A percentile compares a stretch with the other conserved stretches of the same genome.
These are phyloP conservation scores for Violaceomyces palustris DNA, from an alignment of 1,284 basidiomycete species.

Conservation along the genomic window DNA sequence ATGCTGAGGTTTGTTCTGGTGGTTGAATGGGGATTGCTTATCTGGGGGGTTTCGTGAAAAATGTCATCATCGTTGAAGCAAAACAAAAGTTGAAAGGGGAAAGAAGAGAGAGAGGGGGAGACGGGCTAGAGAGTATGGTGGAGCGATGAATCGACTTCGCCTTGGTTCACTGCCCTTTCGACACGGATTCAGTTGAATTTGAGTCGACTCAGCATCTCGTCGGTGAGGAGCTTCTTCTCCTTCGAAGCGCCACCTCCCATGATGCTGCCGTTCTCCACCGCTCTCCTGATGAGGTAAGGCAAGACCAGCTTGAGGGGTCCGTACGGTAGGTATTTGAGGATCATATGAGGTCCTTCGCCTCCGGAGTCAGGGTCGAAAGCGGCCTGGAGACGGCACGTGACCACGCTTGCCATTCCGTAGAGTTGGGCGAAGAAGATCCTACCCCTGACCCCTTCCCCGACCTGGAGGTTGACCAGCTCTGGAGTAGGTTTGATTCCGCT, in stretches of 20 bases:
- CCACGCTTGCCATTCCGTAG: constrained; percentile 69
- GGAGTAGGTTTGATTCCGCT: constrained; percentile 6
- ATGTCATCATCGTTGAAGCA: constrained; percentile 4
- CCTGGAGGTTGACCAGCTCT: constrained; percentile 26
- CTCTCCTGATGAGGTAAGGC: constrained; percentile 69
- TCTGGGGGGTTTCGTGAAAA: background rate
- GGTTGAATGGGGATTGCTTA: background rate
- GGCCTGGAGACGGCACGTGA: constrained; percentile 66
- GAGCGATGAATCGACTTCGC: background rate
- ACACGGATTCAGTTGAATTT: constrained; percentile 11
- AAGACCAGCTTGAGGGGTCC: constrained; percentile 57
- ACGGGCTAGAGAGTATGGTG: background rate
- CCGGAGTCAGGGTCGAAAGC: constrained; percentile 63
- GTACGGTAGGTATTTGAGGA: constrained; percentile 47
- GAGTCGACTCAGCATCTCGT: constrained; percentile 22
- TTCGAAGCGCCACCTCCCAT: constrained; percentile 60
- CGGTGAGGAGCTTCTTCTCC: constrained; percentile 23
- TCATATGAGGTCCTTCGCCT: constrained; percentile 57
- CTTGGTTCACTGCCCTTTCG: no score
- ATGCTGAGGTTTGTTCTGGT: no score
- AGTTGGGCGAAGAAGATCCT: constrained; percentile 74
- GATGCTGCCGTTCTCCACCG: constrained; percentile 72
- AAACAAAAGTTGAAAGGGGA: no score
- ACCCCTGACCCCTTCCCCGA: constrained; percentile 62
- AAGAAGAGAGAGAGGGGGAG: background rate